Base-by-base conservation (phyloP, 164 flowering plant species). In the Santalum album region DNA sequence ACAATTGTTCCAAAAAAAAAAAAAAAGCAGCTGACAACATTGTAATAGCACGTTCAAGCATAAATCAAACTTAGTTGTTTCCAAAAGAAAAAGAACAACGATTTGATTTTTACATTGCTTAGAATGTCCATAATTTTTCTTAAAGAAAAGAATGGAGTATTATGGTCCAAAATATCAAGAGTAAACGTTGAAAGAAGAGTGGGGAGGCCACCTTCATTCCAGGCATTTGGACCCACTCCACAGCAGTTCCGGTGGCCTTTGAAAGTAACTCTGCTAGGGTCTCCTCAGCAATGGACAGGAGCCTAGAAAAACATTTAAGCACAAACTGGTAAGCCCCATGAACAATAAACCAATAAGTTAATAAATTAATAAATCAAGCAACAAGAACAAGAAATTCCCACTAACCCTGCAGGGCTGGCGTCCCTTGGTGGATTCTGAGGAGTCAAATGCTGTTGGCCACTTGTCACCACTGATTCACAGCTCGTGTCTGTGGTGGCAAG, bases 191-290 rank as follows among this genome's bases (percentile, higher is more conserved):
- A 29, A 29, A 4, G 34, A 29, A 9, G 19, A 25, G 7, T n/a
- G 20, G 2, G 17, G 16, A 6, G n/a, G n/a, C 12, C 7, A 21
- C 53, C 53, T 50, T 50, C 53, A 50, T 50, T 22, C 53, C 53
- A 25, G 53, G 53, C 24, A 50, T 50, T 19, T 50, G 53, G 53
- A 50, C 35, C 53, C 53, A 50, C 18, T 50, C 53, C 21, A 50
- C 53, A 50, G 53, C 53, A 6, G 35, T 50, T 50, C 53, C 53
- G 5, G 53, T 50, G 16, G 53, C 53, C 25, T 50, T 50, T 14
- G 34, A 15, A 7, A 50, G n/a, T 7, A 50, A 50, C 35, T 25
- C 25, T 50, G 35, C 36, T 26, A 19, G 17, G 4, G 53, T 25
- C 53, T 50, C 53, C 53, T 50, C 53, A 14, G 53, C 53, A n/a